Evolutionary conservation across 164 flowering plant species (phyloP).

Genomic region (Litsea cubeba): DNA sequence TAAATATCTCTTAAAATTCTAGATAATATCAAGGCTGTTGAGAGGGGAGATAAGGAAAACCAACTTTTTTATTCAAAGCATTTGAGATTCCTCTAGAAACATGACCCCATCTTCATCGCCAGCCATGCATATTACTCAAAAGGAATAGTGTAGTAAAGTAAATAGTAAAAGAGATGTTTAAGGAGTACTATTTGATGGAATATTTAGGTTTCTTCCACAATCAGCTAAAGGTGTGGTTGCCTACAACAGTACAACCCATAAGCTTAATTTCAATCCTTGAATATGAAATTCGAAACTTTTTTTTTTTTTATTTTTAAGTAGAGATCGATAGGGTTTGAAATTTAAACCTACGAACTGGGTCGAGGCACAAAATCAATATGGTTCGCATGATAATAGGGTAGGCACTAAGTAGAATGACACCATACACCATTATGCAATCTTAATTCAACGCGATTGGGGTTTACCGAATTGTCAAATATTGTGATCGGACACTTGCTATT

Average conservation of each 20-base stretch:
- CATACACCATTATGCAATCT: neutral
- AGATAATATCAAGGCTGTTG: slow-evolving; percentile 6
- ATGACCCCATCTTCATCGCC: slow-evolving; percentile 5
- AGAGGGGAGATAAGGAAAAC: slow-evolving; percentile 3
- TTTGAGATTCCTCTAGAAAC: neutral
- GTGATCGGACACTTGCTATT: no score
- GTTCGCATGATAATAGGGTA: neutral
- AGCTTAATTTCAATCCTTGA: neutral
- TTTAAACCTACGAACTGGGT: neutral
- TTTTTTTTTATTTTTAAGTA: neutral
- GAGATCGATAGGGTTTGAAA: no score
- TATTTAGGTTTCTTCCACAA: slow-evolving; percentile 4
- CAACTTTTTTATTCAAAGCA: neutral
- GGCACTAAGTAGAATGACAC: neutral
- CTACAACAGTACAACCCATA: neutral
- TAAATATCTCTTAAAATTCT: slow-evolving; percentile 2
- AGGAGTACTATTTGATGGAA: neutral
- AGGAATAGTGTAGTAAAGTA: neutral
- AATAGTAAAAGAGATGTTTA: neutral
- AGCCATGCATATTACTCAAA: slow-evolving; percentile 7
- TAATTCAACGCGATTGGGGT: neutral
- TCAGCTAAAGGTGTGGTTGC: neutral
- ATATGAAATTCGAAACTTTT: neutral
- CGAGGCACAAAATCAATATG: neutral
- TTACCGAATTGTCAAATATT: slow-evolving; percentile 3